Evolutionary conservation across 768 basidiomycete species (phyloP), one percentile per base, ranked within the genome.

Genomic region (Ramaria sp.): DNA sequence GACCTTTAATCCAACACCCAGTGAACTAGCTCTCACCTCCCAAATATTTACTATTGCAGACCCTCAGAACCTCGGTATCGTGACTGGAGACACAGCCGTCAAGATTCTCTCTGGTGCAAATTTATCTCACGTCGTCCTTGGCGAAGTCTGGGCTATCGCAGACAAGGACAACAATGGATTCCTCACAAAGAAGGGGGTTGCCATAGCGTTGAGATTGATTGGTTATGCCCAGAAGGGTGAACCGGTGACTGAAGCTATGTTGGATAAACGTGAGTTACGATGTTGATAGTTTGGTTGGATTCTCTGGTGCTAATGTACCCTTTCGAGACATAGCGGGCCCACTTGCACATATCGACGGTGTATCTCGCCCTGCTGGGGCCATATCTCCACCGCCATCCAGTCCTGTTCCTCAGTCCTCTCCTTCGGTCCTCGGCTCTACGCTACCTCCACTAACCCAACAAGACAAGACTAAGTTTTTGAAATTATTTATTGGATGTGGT

Each of bases 151-250:
- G 95, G 78, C 73, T 56, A 71, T 98, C 56, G 84, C 92, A 48
- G 96, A 99, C 72, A 83, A 87, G 53, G 84, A 93, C 30, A 94
- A 97, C 73, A 88, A 88, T 57, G 96, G 96, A 1, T 92, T 84
- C 71, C 78, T 99, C 52, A 84, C 91, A 10, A 82, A 79, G 60
- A 93, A 89, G 64, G 88, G 88, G 42, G 88, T 92, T 61, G 83
- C 90, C 16, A 74, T 87, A 57, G 93, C 89, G 25, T 74, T 95
- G n/a, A 77, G 96, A 55, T 75, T 98, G 49, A 91, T 99, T 58
- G 92, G 88, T 3, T 88, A 88, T 75, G 88, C 92, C 2, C 96
- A 98, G 73, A 83, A 83, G 61, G 92, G 83, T 59, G 85, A 87
- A 64, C 76, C 76, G 57, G 66, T 87, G 36, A 73, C 78, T 1